phyloP scores from a whole-genome alignment of 768 basidiomycete genomes.

The Suillus cothurnatus region DNA sequence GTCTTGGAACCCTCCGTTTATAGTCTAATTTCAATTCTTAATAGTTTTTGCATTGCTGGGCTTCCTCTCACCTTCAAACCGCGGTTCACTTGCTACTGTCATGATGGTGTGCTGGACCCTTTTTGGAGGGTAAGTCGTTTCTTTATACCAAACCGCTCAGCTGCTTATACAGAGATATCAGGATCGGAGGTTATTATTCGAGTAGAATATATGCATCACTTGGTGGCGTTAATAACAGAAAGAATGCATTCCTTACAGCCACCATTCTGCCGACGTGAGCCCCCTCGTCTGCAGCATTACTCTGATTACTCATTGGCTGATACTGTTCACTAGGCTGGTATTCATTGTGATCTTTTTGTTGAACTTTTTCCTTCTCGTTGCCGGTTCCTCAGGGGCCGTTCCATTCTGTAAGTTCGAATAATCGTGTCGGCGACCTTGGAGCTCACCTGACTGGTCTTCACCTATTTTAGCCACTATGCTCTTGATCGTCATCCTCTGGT shows the following conservation, averaged over 20 bases:
- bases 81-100: conserved; percentile 85
- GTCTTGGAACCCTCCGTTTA: neutral
- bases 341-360: conserved; percentile 88
- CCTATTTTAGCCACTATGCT: conserved; percentile 70
- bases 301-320: conserved; percentile 13
- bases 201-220: conserved; percentile 80
- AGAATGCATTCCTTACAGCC: conserved; percentile 87
- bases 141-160: neutral
- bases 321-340: conserved; percentile 54
- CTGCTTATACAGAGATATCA: conserved; percentile 31
- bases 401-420: conserved; percentile 70
- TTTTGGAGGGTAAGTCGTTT: conserved; percentile 70
- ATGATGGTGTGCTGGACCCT: conserved; percentile 82
- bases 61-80: conserved; percentile 94
- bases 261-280: conserved; percentile 84
- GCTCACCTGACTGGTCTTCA: conserved; percentile 5
- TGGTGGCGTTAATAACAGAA: conserved; percentile 74
- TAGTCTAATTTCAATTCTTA: conserved; percentile 10
- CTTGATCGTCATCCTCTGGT: conserved; percentile 85
- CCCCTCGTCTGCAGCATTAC: neutral
- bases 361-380: conserved; percentile 83
- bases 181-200: conserved; percentile 88
- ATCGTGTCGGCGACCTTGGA: neutral
- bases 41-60: conserved; percentile 89
- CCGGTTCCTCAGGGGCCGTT: conserved; percentile 92